Percentiles rank a stretch among this genome's conserved stretches.
These are phyloP conservation scores for Colletotrichum aenigma DNA, from an alignment of 2,329 filamentous ascomycete species.

Conservation along the genomic window DNA sequence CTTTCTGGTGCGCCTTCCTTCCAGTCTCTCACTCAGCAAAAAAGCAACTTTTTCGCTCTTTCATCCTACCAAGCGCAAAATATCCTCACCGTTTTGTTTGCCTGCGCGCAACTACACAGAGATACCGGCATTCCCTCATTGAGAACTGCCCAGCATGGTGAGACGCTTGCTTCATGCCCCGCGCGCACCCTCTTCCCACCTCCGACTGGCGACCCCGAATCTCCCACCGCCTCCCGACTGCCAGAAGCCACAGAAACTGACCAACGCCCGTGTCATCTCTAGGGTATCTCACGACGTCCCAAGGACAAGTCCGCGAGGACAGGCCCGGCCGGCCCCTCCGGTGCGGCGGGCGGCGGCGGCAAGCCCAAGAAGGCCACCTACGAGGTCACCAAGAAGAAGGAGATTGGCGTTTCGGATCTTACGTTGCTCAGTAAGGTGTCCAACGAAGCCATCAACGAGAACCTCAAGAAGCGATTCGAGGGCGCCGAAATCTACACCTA, in stretches of 20 bases:
- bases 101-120: conserved; percentile 8
- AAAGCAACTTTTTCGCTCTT: background rate
- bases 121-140: conserved; percentile 16
- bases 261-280: conserved; percentile 1
- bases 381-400: conserved; percentile 97
- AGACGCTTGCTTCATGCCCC: conserved; percentile 21
- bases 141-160: conserved; percentile 25
- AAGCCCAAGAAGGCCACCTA: conserved; percentile 96
- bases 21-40: conserved; percentile 16
- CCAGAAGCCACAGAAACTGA: background rate
- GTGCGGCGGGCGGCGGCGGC: conserved; percentile 42
- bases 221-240: background rate
- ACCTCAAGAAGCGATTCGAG: conserved; percentile 97
- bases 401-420: conserved; percentile 97
- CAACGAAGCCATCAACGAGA: conserved; percentile 99
- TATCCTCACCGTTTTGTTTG: background rate
- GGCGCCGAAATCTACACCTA: conserved; percentile 99
- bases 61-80: background rate
- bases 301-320: conserved; percentile 51
- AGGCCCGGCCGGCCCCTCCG: conserved; percentile 43
- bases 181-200: conserved; percentile 1
- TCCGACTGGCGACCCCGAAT: background rate
- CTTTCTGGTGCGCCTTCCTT: conserved; percentile 15
- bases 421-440: conserved; percentile 98
- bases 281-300: conserved; percentile 55